These are phyloP conservation scores for Tetrahymena malaccensis DNA, from an alignment of 73 alveolate genomes.

Conservation along the genomic window DNA sequence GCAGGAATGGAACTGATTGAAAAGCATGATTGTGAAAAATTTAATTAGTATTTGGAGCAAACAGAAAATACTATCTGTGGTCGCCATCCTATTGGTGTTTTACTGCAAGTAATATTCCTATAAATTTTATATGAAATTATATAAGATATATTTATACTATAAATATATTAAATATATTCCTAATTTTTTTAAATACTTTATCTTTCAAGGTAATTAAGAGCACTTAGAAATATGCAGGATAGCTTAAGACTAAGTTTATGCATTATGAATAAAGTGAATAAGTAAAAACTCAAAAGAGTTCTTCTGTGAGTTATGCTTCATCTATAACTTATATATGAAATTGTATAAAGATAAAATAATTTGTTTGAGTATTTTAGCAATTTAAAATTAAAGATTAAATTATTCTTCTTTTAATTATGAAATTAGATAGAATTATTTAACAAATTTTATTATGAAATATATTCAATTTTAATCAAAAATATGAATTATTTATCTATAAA, in stretches of 20 bases:
- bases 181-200: neutral
- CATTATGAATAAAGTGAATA: slow-evolving; percentile 66
- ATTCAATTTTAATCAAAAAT: too few species aligned
- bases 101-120: slow-evolving; percentile 33
- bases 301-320: slow-evolving; percentile 86
- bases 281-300: slow-evolving; percentile 38
- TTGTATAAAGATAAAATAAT: too few species aligned
- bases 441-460: too few species aligned
- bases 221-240: slow-evolving; percentile 20
- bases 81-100: slow-evolving; percentile 78
- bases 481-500: too few species aligned
- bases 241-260: slow-evolving; percentile 45
- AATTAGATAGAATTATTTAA: too few species aligned
- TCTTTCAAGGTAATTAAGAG: neutral
- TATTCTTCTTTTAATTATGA: neutral
- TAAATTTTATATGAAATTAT: too few species aligned
- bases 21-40: slow-evolving; percentile 44
- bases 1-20: slow-evolving; percentile 65
- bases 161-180: too few species aligned
- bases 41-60: slow-evolving; percentile 53
- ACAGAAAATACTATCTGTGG: slow-evolving; percentile 87
- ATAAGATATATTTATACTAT: too few species aligned
- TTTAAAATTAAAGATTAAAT: too few species aligned
- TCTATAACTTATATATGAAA: slow-evolving; percentile 19
- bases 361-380: neutral